phyloP scores from a whole-genome alignment of 2,329 filamentous ascomycete species.

The Aspergillus sp. region DNA sequence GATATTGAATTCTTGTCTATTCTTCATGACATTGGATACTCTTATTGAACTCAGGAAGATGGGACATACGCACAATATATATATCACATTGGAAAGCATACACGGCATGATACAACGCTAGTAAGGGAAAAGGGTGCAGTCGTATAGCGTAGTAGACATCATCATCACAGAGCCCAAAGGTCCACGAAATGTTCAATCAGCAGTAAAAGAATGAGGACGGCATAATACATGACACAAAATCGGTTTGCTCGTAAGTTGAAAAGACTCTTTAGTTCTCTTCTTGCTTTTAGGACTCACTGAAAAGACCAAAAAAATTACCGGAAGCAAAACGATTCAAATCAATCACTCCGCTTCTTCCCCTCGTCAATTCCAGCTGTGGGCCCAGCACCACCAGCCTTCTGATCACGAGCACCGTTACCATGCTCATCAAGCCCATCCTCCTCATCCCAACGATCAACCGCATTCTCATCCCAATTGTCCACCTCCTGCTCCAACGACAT shows the following conservation, averaged over 20 bases:
- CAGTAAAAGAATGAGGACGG: neutral
- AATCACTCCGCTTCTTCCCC: conserved; percentile 28
- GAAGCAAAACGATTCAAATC: conserved; percentile 6
- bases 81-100: neutral
- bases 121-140: neutral
- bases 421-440: conserved; percentile 40
- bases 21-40: no score
- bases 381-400: conserved; percentile 5
- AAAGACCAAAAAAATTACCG: conserved; percentile 1
- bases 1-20: neutral
- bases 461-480: conserved; percentile 92
- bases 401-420: conserved; percentile 2
- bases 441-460: conserved; percentile 58
- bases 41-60: neutral
- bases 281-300: neutral
- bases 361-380: conserved; percentile 15
- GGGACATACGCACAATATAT: neutral
- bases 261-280: neutral
- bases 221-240: neutral
- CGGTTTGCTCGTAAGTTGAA: no score
- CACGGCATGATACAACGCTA: neutral
- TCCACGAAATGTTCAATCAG: neutral
- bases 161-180: neutral
- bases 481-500: conserved; percentile 69
- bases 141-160: neutral